Conservation (phyloP, 2,329 filamentous ascomycete genomes). For the Diplodia seriata region DNA sequence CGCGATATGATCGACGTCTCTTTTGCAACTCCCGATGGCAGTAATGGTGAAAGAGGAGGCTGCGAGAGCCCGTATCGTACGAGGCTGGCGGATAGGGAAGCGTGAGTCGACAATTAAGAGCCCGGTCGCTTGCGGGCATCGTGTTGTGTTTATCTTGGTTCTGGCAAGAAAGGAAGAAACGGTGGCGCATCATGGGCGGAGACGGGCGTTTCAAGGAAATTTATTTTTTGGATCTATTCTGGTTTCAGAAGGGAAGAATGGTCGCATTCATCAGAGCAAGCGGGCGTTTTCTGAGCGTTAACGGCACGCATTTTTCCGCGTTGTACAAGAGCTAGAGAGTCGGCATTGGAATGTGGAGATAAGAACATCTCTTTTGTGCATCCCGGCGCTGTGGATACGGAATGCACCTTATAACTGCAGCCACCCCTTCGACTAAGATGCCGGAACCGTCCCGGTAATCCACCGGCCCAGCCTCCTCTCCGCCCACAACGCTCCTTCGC, state of each 20-base stretch:
- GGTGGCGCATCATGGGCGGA: not conserved
- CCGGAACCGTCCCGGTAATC: too few relatives aligned
- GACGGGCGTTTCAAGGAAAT: not conserved
- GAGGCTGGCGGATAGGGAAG: not conserved
- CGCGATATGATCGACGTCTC: constrained; percentile 10
- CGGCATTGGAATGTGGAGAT: constrained; percentile 11
- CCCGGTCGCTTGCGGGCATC: not conserved
- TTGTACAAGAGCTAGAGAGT: not conserved
- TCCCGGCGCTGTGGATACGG: not conserved
- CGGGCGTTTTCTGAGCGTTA: not conserved
- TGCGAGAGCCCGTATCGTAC: constrained; percentile 10
- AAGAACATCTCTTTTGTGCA: not conserved
- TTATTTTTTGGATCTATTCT: not conserved
- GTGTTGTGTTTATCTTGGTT: not conserved
- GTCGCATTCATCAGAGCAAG: not conserved
- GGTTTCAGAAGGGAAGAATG: not conserved
- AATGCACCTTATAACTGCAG: not conserved
- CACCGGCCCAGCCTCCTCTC: too few relatives aligned
- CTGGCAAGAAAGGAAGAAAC: not conserved
- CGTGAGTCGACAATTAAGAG: not conserved
- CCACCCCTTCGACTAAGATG: too few relatives aligned
- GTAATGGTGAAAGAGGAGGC: not conserved
- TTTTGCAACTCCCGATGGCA: not conserved
- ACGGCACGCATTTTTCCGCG: not conserved
- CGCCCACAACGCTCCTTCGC: too few relatives aligned